Conservation (phyloP, 2,329 filamentous ascomycete species). For the Penicillium sp. region DNA sequence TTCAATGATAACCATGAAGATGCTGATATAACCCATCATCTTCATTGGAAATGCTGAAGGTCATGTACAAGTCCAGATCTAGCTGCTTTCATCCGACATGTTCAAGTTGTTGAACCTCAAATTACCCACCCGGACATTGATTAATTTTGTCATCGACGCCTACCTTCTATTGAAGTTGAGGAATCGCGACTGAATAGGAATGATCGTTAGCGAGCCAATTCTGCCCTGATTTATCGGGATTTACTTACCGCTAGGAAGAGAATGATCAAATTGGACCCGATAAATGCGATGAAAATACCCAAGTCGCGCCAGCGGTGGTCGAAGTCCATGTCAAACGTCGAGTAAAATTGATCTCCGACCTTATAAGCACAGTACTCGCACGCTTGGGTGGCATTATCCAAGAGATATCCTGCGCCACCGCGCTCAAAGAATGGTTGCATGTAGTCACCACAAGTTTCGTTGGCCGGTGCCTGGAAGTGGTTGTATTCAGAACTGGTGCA, state of each 20-base stretch:
- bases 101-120: neutral
- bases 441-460: slow-evolving; percentile 70
- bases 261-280: slow-evolving; percentile 71
- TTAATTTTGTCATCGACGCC: neutral
- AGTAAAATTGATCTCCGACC: slow-evolving; percentile 77
- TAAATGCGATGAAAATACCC: slow-evolving; percentile 73
- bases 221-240: neutral
- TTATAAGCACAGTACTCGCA: slow-evolving; percentile 83
- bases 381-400: slow-evolving; percentile 60
- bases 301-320: slow-evolving; percentile 74
- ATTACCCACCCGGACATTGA: too few relatives aligned
- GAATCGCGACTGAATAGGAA: slow-evolving; percentile 38
- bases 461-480: slow-evolving; percentile 63
- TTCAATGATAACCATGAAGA: neutral
- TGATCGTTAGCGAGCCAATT: slow-evolving; percentile 3
- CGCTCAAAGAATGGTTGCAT: slow-evolving; percentile 67
- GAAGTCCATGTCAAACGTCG: slow-evolving; percentile 64
- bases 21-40: too few relatives aligned
- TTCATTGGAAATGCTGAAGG: too few relatives aligned
- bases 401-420: slow-evolving; percentile 71
- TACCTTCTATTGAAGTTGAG: slow-evolving; percentile 49
- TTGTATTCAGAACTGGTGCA: slow-evolving; percentile 65
- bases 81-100: too few relatives aligned
- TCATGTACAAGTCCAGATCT: too few relatives aligned
- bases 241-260: slow-evolving; percentile 56